These are phyloP conservation scores for Niebla homalea DNA, from an alignment of 495 filamentous ascomycete genomes.

Conservation along the genomic window DNA sequence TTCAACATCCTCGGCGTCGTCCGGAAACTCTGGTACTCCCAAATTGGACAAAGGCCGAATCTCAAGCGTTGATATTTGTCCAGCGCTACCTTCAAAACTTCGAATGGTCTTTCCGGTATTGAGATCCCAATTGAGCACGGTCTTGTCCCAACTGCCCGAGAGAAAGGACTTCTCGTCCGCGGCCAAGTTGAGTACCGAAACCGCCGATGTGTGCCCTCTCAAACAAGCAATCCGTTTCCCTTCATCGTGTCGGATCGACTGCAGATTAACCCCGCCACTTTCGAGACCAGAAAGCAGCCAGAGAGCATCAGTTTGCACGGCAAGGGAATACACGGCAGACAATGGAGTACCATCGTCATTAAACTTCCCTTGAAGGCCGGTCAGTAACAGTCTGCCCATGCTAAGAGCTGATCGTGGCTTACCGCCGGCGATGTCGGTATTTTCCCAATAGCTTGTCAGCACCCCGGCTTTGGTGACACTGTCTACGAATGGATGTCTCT, in stretches of 20 bases:
- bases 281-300: slow-evolving; percentile 88
- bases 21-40: slow-evolving; percentile 59
- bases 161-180: slow-evolving; percentile 78
- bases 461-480: slow-evolving; percentile 90
- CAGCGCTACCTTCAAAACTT: slow-evolving; percentile 58
- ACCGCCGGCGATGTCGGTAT: slow-evolving; percentile 41
- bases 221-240: slow-evolving; percentile 74
- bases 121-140: slow-evolving; percentile 86
- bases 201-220: slow-evolving; percentile 77
- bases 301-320: slow-evolving; percentile 74
- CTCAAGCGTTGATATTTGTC: slow-evolving; percentile 82
- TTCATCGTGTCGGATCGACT: slow-evolving; percentile 90
- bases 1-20: slow-evolving; percentile 40
- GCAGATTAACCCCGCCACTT: slow-evolving; percentile 82
- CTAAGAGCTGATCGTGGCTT: slow-evolving; percentile 1
- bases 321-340: slow-evolving; percentile 87
- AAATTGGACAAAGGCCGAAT: slow-evolving; percentile 64
- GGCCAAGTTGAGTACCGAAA: slow-evolving; percentile 72
- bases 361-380: slow-evolving; percentile 20
- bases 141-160: slow-evolving; percentile 94
- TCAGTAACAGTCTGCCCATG: slow-evolving; percentile 12
- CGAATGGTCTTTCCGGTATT: slow-evolving; percentile 71
- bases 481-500: slow-evolving; percentile 94
- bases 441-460: slow-evolving; percentile 94
- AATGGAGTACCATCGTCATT: slow-evolving; percentile 40